Conservation (phyloP, 192 early-diverging fungal species). For the Podila verticillata region DNA sequence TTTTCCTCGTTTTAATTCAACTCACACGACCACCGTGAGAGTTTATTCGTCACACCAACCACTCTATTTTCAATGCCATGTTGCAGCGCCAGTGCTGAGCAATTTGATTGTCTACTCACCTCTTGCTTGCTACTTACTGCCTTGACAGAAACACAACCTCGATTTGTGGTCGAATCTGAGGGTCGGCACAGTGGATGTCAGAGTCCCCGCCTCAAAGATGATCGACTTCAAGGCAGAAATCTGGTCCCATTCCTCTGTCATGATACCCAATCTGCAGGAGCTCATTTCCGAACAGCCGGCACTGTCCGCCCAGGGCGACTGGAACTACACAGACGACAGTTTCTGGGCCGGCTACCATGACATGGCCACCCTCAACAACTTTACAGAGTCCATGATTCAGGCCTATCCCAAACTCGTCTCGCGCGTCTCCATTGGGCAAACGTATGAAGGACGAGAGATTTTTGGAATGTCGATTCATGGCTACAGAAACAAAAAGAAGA, state of each 20-base stretch:
- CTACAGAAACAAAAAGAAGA: slow-evolving; percentile 27
- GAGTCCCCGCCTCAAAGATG: slow-evolving; percentile 19
- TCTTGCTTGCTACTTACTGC: background rate
- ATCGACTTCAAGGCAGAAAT: slow-evolving; percentile 3
- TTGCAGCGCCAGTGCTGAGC: no score
- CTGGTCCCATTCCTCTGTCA: slow-evolving; percentile 15
- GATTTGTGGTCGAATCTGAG: slow-evolving; percentile 42
- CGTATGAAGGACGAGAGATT: slow-evolving; percentile 47
- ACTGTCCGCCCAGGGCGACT: background rate
- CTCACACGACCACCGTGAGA: no score
- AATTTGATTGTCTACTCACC: background rate
- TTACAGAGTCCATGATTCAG: slow-evolving; percentile 34
- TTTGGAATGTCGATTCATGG: slow-evolving; percentile 51
- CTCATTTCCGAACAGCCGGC: slow-evolving; percentile 20
- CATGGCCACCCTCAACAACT: slow-evolving; percentile 36
- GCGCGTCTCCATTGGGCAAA: slow-evolving; percentile 43
- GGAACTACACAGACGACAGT: slow-evolving; percentile 29
- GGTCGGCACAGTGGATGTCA: slow-evolving; percentile 40
- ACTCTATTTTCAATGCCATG: no score
- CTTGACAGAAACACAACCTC: slow-evolving; percentile 18
- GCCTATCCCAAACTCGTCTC: slow-evolving; percentile 41
- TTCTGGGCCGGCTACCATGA: slow-evolving; percentile 38
- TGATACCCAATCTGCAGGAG: slow-evolving; percentile 33
- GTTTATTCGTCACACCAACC: no score
- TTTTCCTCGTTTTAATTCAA: background rate